Conservation (phyloP, 129 eudicot species). For the Ambrosia artemisiifolia region DNA sequence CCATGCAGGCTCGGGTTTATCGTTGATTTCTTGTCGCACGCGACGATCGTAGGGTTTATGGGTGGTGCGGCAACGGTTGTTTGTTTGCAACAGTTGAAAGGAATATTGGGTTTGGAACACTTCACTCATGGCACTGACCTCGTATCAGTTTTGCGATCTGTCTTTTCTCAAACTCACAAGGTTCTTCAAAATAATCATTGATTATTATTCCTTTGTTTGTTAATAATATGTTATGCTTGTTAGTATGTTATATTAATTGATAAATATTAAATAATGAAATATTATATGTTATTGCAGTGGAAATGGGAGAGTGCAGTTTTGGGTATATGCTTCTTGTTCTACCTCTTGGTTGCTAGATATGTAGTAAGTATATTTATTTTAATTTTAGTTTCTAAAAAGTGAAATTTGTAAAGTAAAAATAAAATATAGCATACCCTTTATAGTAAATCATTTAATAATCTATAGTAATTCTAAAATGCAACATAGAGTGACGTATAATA, state of each 20-base stretch:
- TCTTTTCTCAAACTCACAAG: slow-evolving; percentile 76
- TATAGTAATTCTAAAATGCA: not conserved
- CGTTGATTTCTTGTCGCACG: slow-evolving; percentile 90
- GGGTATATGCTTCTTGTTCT: slow-evolving; percentile 78
- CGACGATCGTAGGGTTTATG: slow-evolving; percentile 96
- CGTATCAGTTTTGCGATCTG: slow-evolving; percentile 70
- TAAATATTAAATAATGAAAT: not conserved
- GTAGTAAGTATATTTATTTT: slow-evolving; percentile 50
- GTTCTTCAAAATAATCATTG: slow-evolving; percentile 20
- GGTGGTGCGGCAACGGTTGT: slow-evolving; percentile 97
- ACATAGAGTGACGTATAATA: not conserved
- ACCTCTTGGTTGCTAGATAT: slow-evolving; percentile 61
- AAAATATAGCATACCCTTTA: not conserved
- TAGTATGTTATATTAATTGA: not conserved
- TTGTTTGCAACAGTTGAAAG: slow-evolving; percentile 78
- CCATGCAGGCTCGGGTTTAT: slow-evolving; percentile 85
- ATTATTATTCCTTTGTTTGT: not conserved
- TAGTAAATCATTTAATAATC: not conserved
- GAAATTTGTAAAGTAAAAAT: not conserved
- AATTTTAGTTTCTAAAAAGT: not conserved
- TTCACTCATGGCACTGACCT: slow-evolving; percentile 84
- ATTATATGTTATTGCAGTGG: slow-evolving; percentile 62
- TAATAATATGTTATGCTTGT: not conserved
- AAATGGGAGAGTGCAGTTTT: slow-evolving; percentile 93
- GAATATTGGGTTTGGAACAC: slow-evolving; percentile 71